These are phyloP conservation scores for Pseudotsuga menziesii DNA, from an alignment of 75 land plant genomes.

Conservation along the genomic window DNA sequence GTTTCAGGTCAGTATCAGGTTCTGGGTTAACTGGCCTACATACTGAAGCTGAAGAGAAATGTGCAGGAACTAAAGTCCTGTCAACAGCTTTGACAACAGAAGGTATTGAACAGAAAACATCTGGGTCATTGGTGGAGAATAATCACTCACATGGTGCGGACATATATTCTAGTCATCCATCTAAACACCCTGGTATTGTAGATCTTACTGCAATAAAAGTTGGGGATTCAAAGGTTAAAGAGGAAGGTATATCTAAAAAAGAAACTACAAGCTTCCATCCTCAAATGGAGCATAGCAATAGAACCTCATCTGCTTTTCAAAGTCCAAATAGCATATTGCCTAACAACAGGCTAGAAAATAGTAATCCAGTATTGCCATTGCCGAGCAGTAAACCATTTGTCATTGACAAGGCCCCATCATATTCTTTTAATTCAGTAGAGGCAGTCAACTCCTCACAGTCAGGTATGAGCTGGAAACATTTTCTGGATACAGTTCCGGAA, in stretches of 20 bases:
- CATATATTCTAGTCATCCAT: conserved; percentile 8
- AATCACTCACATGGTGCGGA: neutral
- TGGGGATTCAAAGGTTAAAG: conserved; percentile 1
- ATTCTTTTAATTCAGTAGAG: conserved; percentile 6
- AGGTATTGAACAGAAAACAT: neutral
- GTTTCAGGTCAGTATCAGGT: neutral
- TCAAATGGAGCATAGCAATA: neutral
- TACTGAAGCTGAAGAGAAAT: neutral
- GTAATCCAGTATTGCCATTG: conserved; percentile 3
- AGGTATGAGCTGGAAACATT: conserved; percentile 8
- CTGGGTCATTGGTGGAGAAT: neutral
- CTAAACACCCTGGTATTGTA: neutral
- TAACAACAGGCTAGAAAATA: neutral
- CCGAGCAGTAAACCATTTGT: neutral
- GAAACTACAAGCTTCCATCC: conserved; percentile 9
- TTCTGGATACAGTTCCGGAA: conserved; percentile 11
- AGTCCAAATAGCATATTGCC: neutral
- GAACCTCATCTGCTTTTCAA: conserved; percentile 3
- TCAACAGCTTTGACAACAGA: neutral
- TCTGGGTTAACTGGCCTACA: neutral
- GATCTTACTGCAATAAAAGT: neutral
- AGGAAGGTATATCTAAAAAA: conserved; percentile 3
- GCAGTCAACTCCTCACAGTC: neutral
- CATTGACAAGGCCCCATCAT: neutral
- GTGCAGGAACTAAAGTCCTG: neutral